A percentile compares a stretch with the other conserved stretches of the same genome.
Evolutionary conservation across 2,329 filamentous ascomycete genomes (phyloP).

Genomic region (Pyrenophora seminiperda): DNA sequence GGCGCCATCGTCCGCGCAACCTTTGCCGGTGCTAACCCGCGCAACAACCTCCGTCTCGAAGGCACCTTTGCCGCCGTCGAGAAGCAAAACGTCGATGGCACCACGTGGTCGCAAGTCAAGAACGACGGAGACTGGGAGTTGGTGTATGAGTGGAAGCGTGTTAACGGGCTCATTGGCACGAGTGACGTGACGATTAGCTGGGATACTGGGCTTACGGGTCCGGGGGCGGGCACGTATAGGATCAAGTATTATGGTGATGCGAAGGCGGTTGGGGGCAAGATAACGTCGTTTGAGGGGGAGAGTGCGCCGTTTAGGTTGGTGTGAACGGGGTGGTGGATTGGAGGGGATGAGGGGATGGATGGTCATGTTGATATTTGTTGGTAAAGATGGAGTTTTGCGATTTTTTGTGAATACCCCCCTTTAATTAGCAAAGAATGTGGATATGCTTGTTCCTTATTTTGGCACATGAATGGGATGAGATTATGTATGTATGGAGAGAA

Average conservation of each 20-base stretch:
- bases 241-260: conserved; percentile 84
- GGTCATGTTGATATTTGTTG: too few species aligned
- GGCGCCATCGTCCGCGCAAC: conserved; percentile 68
- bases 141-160: conserved; percentile 78
- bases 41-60: conserved; percentile 82
- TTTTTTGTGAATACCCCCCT: too few species aligned
- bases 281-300: conserved; percentile 62
- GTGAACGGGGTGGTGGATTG: background rate
- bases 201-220: conserved; percentile 65
- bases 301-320: conserved; percentile 31
- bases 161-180: conserved; percentile 69
- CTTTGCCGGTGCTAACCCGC: conserved; percentile 87
- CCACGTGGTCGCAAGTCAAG: conserved; percentile 70
- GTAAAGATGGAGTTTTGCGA: too few species aligned
- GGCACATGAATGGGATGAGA: too few species aligned
- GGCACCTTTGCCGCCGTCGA: conserved; percentile 80
- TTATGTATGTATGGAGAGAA: too few species aligned
- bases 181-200: conserved; percentile 81
- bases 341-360: too few species aligned
- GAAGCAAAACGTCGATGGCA: conserved; percentile 54
- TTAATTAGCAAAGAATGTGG: too few species aligned
- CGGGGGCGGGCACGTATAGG: conserved; percentile 69
- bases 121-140: conserved; percentile 84
- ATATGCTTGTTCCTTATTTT: too few species aligned
- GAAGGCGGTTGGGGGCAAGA: conserved; percentile 67